Evolutionary conservation across 202 grass and related monocot genomes (phyloP), one percentile per base, ranked within the genome.

Genomic region (Panicum hallii): DNA sequence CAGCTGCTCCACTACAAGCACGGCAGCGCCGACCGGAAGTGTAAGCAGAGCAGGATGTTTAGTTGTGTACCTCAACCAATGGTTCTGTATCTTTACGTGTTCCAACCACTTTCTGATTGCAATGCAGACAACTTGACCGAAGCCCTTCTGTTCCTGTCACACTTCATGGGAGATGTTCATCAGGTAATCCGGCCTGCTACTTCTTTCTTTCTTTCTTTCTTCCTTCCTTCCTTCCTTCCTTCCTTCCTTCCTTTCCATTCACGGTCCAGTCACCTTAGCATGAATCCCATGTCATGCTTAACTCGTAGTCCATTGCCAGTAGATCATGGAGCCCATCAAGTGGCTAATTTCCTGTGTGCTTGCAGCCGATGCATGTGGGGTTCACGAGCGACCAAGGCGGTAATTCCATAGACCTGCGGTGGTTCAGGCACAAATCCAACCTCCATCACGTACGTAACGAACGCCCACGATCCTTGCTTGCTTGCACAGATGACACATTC

Each of bases 131-230:
- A 95, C 84, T 43, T 95, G 84, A 98, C 95, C 0, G 93, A 98
- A 74, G 93, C 95, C 19, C 82, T 98, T 78, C 5, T 98, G 15
- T 98, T 98, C 72, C 70, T 95, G 60, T 93, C 95, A 4, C 95
- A 95, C 82, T 98, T 98, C 88, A 98, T 93, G 91, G 95, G 95
- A 52, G 93, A 98, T 53, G 80, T 98, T 90, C 95, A 95, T 89
- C 95, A 98, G 89, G 92, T 88, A 86, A 4, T n/a, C 15, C 26
- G 26, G 26, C 26, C 2, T 36, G 17, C 15, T 15, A 5, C 9
- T 16, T 47, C 0, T 30, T 49, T 48, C 10, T 2, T 66, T 49
- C 26, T 10, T 10, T 46, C 32, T 32, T 32, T 32, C 32, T 32
- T 32, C 2, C 32, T 16, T 30, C 49, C 22, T 1, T 22, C 13